Evolutionary conservation across 2,329 filamentous ascomycete genomes (phyloP).

Genomic region (Colletotrichum orbiculare): DNA sequence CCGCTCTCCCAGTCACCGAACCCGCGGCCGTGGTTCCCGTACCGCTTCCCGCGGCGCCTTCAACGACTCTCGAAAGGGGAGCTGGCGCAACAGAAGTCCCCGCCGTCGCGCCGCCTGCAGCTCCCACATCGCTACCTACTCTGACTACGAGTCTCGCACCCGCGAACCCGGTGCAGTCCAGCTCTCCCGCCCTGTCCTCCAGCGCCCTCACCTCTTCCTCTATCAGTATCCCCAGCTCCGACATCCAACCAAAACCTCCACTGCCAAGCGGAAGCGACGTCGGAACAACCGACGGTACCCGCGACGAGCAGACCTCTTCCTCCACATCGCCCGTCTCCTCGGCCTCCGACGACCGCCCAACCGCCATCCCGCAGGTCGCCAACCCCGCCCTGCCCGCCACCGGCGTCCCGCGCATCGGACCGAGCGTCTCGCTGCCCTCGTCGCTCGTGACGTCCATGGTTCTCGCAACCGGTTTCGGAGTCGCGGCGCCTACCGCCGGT

Average conservation of each 20-base stretch:
- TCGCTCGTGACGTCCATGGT: slow-evolving; percentile 30
- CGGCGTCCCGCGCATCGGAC: background rate
- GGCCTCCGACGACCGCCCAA: background rate
- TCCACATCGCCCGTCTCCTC: background rate
- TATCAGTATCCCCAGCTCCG: background rate
- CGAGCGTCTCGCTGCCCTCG: slow-evolving; percentile 22
- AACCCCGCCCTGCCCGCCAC: background rate
- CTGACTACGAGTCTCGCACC: background rate
- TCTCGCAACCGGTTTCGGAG: slow-evolving; percentile 19
- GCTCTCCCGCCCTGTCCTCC: background rate
- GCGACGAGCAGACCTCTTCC: background rate
- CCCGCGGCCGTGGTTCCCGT: slow-evolving; percentile 17
- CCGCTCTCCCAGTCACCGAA: slow-evolving; percentile 14
- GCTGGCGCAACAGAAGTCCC: background rate
- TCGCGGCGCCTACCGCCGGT: slow-evolving; percentile 21
- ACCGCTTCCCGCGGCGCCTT: slow-evolving; percentile 1
- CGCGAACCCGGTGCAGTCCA: slow-evolving; percentile 14
- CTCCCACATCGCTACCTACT: background rate
- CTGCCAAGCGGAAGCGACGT: no score
- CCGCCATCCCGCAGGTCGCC: slow-evolving; percentile 13
- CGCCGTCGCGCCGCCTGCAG: background rate
- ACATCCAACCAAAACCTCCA: no score
- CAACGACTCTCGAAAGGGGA: background rate
- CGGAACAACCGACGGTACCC: background rate
- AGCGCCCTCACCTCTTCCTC: background rate